Conservation (phyloP, 495 filamentous ascomycete genomes). For the Letharia lupina region DNA sequence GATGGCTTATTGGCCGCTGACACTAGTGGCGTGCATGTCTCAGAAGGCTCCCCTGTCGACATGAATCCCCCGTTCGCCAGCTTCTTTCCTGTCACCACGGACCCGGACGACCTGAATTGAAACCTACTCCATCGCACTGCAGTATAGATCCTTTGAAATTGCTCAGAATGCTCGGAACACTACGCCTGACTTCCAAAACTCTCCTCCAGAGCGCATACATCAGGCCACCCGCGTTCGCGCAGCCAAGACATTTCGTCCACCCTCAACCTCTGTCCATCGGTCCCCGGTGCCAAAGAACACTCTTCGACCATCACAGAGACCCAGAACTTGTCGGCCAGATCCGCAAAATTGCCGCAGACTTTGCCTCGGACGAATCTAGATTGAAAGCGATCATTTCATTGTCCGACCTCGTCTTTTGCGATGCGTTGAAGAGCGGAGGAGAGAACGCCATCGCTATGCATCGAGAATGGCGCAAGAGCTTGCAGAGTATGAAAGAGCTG, state of each 20-base stretch:
- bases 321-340: neutral
- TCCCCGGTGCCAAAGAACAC: neutral
- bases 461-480: neutral
- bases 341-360: neutral
- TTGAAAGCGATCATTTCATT: neutral
- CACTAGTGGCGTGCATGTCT: too few relatives aligned
- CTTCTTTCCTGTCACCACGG: too few relatives aligned
- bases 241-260: neutral
- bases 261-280: too few relatives aligned
- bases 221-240: too few relatives aligned
- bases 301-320: neutral
- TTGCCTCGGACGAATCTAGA: neutral
- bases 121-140: too few relatives aligned
- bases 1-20: too few relatives aligned
- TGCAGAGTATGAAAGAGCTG: too few relatives aligned
- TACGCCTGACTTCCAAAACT: neutral
- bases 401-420: neutral
- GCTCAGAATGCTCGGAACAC: neutral
- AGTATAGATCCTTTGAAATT: neutral
- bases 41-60: too few relatives aligned
- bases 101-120: too few relatives aligned
- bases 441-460: neutral
- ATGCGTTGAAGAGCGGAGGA: neutral
- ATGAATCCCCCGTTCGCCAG: too few relatives aligned
- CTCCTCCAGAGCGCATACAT: neutral